phyloP scores from a whole-genome alignment of 495 filamentous ascomycete genomes.

The Trypethelium eluteriae region DNA sequence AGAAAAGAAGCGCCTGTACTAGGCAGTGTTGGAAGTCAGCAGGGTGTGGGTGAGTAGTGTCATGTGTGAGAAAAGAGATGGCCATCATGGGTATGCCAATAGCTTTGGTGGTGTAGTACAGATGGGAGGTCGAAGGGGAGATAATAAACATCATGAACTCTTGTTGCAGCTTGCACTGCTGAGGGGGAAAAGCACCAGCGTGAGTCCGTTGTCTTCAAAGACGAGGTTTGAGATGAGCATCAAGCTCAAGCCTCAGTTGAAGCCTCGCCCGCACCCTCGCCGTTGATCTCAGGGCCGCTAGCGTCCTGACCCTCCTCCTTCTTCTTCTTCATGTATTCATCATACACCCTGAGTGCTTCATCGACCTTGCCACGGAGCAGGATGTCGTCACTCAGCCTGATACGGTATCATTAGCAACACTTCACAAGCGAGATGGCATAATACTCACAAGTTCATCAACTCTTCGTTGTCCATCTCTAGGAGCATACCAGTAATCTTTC shows the following conservation, averaged over 20 bases:
- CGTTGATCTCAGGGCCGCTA: constrained; percentile 15
- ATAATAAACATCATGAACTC: not conserved
- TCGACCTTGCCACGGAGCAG: constrained; percentile 91
- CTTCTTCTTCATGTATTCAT: constrained; percentile 93
- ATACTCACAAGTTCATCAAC: constrained; percentile 87
- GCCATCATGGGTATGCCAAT: too few species aligned
- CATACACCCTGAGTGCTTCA: constrained; percentile 92
- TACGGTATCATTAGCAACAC: constrained; percentile 29
- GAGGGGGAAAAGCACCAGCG: not conserved
- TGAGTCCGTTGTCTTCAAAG: not conserved
- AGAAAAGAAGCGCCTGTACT: not conserved
- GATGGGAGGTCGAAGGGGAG: too few species aligned
- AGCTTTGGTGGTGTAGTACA: too few species aligned
- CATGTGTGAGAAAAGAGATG: not conserved
- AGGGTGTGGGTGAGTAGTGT: not conserved
- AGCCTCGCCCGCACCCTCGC: constrained; percentile 10
- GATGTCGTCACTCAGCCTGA: constrained; percentile 78
- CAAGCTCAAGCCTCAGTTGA: not conserved
- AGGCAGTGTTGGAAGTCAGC: too few species aligned
- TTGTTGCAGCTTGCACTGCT: constrained; percentile 1
- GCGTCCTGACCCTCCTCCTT: constrained; percentile 26
- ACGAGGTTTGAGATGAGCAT: not conserved
- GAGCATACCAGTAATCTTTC: constrained; percentile 99
- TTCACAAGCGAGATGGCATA: constrained; percentile 4
- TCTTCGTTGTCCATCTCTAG: constrained; percentile 97